Evolutionary conservation across 176 grass and related monocot species (phyloP).

Genomic region (Bromus sterilis): DNA sequence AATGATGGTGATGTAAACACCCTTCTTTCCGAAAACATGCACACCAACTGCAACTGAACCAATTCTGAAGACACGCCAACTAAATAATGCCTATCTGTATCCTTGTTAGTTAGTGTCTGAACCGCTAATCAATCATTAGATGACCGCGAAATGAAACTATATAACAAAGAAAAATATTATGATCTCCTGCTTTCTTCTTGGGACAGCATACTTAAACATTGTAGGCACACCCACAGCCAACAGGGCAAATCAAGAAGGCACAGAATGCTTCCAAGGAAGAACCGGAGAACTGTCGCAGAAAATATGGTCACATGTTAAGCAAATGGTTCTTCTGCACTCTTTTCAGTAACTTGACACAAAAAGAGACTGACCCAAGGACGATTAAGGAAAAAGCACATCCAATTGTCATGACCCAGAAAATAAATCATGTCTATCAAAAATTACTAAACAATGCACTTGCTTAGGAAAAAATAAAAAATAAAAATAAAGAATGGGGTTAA

Average conservation of each 20-base stretch:
- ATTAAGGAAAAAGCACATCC: neutral
- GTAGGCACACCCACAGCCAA: neutral
- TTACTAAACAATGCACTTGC: neutral
- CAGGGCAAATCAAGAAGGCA: neutral
- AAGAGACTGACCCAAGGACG: neutral
- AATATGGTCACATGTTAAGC: neutral
- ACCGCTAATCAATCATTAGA: slow-evolving; percentile 7
- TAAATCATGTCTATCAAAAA: neutral
- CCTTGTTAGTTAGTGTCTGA: slow-evolving; percentile 10
- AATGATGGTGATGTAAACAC: slow-evolving; percentile 17
- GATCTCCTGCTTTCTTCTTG: neutral
- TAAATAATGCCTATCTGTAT: neutral
- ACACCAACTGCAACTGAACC: neutral
- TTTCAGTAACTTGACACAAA: neutral
- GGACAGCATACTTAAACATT: neutral
- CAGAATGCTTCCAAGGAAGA: neutral
- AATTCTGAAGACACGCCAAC: slow-evolving; percentile 1
- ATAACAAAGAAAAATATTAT: neutral
- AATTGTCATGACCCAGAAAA: neutral
- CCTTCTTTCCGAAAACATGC: slow-evolving; percentile 19
- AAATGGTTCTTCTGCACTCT: neutral
- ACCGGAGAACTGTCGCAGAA: neutral
- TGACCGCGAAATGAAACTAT: neutral
- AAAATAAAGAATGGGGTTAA: too few relatives aligned
- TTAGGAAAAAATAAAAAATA: neutral